A percentile compares a stretch with the other conserved stretches of the same genome.
phyloP scores from a whole-genome alignment of 1,139 yeast species.

The Protomyces inouyei region DNA sequence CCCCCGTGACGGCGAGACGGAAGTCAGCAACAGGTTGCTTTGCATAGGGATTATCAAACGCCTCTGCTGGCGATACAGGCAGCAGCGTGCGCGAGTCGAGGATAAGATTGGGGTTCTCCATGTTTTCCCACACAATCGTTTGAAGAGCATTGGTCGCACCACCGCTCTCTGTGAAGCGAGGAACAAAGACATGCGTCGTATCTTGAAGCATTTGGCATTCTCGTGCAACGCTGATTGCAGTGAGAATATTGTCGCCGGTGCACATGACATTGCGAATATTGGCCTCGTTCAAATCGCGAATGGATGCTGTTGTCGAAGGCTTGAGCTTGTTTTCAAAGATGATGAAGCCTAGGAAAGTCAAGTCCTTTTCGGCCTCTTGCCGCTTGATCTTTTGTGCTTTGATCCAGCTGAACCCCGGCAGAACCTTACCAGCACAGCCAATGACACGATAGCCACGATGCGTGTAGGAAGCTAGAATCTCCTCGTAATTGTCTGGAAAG shows the following conservation, averaged over 20 bases:
- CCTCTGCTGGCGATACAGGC: constrained; percentile 40
- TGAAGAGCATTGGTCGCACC: constrained; percentile 20
- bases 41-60: constrained; percentile 32
- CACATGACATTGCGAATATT: constrained; percentile 86
- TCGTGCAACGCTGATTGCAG: constrained; percentile 88
- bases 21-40: constrained; percentile 15
- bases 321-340: constrained; percentile 88
- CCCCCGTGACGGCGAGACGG: constrained; percentile 83
- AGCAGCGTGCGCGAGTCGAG: constrained; percentile 62
- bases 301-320: constrained; percentile 57
- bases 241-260: constrained; percentile 91
- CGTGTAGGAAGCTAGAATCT: constrained; percentile 72
- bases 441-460: constrained; percentile 92
- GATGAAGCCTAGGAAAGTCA: constrained; percentile 79
- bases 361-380: constrained; percentile 59
- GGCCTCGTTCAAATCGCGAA: constrained; percentile 58
- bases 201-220: constrained; percentile 66
- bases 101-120: constrained; percentile 39
- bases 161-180: constrained; percentile 47
- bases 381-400: constrained; percentile 47
- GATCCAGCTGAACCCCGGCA: constrained; percentile 46
- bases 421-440: constrained; percentile 74
- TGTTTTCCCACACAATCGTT: constrained; percentile 40
- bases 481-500: constrained; percentile 70
- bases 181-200: constrained; percentile 57